phyloP scores from a whole-genome alignment of 768 basidiomycete genomes.

The Coprinopsis strossmayeri region DNA sequence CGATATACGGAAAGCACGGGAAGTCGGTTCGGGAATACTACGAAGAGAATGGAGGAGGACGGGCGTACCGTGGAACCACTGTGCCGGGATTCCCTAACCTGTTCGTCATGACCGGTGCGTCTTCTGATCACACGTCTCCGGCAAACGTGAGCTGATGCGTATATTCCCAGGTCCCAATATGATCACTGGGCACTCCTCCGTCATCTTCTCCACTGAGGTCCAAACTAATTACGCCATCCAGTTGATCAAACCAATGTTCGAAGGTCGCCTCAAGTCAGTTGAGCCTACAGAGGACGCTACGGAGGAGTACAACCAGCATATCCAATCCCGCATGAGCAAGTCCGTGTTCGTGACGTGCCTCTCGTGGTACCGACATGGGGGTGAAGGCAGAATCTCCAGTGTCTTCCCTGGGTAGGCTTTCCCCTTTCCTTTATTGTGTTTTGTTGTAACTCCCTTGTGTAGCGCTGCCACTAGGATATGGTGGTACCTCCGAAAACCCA shows the following conservation, averaged over 20 bases:
- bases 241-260: slow-evolving; percentile 46
- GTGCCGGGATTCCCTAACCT: slow-evolving; percentile 52
- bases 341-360: slow-evolving; percentile 50
- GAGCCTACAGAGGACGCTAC: slow-evolving; percentile 41
- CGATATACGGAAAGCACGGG: slow-evolving; percentile 41
- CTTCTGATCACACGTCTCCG: slow-evolving; percentile 9
- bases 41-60: slow-evolving; percentile 39
- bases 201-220: slow-evolving; percentile 48
- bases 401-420: too few relatives aligned
- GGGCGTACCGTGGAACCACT: slow-evolving; percentile 47
- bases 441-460: too few relatives aligned
- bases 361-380: slow-evolving; percentile 45
- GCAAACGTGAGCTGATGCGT: background rate
- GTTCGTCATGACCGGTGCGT: slow-evolving; percentile 41
- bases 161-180: slow-evolving; percentile 44
- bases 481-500: too few relatives aligned
- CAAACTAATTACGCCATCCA: slow-evolving; percentile 44
- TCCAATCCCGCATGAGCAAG: slow-evolving; percentile 38
- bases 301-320: slow-evolving; percentile 43
- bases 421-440: too few relatives aligned
- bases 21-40: slow-evolving; percentile 38
- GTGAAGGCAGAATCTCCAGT: too few relatives aligned
- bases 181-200: slow-evolving; percentile 51
- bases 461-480: too few relatives aligned
- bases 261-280: slow-evolving; percentile 41